Percentiles rank a stretch among this genome's conserved stretches.
Conservation (phyloP, 31 red algal genomes). For the Odonthalia washingtoniensis region DNA sequence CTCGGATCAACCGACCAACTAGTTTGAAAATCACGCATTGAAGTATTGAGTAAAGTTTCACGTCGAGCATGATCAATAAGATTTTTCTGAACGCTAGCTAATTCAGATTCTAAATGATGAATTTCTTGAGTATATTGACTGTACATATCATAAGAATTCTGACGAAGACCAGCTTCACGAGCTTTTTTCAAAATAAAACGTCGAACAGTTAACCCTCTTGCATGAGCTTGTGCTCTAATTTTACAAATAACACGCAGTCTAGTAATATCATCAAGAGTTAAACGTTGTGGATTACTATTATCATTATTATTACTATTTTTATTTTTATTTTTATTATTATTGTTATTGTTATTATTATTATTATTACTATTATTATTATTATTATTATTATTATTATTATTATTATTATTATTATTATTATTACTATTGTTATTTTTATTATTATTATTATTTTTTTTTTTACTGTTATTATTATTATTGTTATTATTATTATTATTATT, state of each 20-base stretch:
- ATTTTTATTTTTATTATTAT: no score
- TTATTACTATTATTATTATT: no score
- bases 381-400: no score
- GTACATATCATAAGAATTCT: slow-evolving; percentile 57
- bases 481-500: no score
- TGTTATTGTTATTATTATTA: no score
- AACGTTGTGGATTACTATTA: slow-evolving; percentile 30
- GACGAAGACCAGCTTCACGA: slow-evolving; percentile 57
- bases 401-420: no score
- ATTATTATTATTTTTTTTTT: no score
- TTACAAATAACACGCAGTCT: slow-evolving; percentile 72
- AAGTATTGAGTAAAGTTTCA: slow-evolving; percentile 84
- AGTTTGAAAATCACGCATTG: slow-evolving; percentile 80
- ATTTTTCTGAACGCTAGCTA: slow-evolving; percentile 72
- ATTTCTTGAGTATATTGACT: slow-evolving; percentile 66
- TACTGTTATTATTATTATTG: no score
- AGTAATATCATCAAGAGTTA: slow-evolving; percentile 63
- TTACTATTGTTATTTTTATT: no score
- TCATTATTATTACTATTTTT: no score
- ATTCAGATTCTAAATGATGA: slow-evolving; percentile 63
- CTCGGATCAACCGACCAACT: slow-evolving; percentile 89
- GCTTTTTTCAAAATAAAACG: slow-evolving; percentile 75
- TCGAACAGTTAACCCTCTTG: slow-evolving; percentile 69
- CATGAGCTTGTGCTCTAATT: slow-evolving; percentile 80
- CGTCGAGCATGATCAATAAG: slow-evolving; percentile 73